Evolutionary conservation across 805 yeast species (phyloP).

Genomic region (Schwanniomyces pseudopolymorphus): DNA sequence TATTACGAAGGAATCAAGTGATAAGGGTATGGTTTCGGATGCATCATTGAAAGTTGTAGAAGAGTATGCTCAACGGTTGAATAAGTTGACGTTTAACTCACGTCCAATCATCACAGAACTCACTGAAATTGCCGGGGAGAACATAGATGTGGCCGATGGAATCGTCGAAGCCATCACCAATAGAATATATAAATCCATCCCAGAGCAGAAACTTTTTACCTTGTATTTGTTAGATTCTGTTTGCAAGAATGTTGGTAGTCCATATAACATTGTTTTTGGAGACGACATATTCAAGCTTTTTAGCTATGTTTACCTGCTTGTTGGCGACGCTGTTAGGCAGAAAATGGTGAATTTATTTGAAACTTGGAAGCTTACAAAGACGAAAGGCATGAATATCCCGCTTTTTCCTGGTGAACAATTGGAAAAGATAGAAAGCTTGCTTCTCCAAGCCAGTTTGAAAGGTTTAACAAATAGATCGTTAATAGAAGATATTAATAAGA

Average conservation of each 20-base stretch:
- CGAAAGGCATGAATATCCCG: slow-evolving; percentile 58
- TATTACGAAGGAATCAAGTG: neutral
- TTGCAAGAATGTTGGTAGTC: slow-evolving; percentile 85
- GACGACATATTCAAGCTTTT: slow-evolving; percentile 67
- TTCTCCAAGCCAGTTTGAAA: slow-evolving; percentile 29
- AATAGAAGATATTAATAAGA: slow-evolving; percentile 33
- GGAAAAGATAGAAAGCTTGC: slow-evolving; percentile 69
- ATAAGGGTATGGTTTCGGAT: slow-evolving; percentile 6
- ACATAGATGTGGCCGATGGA: slow-evolving; percentile 70
- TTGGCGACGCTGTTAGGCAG: slow-evolving; percentile 69
- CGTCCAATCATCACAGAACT: slow-evolving; percentile 84
- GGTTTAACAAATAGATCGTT: slow-evolving; percentile 21
- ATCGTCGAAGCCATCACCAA: slow-evolving; percentile 73
- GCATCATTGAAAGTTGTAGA: slow-evolving; percentile 14
- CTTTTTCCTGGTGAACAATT: slow-evolving; percentile 72
- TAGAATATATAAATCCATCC: slow-evolving; percentile 74
- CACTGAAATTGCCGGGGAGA: slow-evolving; percentile 86
- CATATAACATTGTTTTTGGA: slow-evolving; percentile 80
- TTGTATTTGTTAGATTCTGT: slow-evolving; percentile 87
- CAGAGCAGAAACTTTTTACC: slow-evolving; percentile 79
- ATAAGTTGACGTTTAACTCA: slow-evolving; percentile 82
- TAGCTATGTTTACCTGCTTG: slow-evolving; percentile 74
- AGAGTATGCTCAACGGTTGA: slow-evolving; percentile 71
- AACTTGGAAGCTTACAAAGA: slow-evolving; percentile 79
- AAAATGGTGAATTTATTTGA: slow-evolving; percentile 76